phyloP scores from a whole-genome alignment of 2,329 filamentous ascomycete genomes.

The Paracoccidioides lutzii region DNA sequence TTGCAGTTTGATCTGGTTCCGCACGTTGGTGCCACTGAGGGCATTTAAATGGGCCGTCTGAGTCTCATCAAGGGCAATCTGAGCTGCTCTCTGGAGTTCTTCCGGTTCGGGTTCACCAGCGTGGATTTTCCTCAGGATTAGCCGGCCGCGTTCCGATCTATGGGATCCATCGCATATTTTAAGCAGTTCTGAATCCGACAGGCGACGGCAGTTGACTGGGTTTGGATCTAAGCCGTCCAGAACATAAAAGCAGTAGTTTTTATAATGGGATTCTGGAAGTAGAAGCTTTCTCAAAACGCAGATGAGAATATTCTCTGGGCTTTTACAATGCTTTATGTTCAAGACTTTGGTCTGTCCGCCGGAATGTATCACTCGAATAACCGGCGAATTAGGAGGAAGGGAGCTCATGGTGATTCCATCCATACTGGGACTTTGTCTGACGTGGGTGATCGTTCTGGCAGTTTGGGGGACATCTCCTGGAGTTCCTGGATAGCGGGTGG shows the following conservation, averaged over 20 bases:
- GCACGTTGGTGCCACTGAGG: constrained; percentile 50
- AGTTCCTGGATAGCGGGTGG: constrained; percentile 45
- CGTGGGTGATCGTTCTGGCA: constrained; percentile 54
- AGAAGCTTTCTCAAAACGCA: constrained; percentile 79
- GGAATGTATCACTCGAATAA: constrained; percentile 87
- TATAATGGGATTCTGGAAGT: constrained; percentile 76
- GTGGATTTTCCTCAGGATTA: constrained; percentile 88
- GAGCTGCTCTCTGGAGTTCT: constrained; percentile 75
- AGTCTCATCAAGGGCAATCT: constrained; percentile 78
- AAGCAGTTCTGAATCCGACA: constrained; percentile 79
- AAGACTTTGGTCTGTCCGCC: constrained; percentile 86
- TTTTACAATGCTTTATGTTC: constrained; percentile 82
- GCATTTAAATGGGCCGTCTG: constrained; percentile 57
- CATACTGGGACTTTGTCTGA: constrained; percentile 68
- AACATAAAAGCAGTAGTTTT: constrained; percentile 95
- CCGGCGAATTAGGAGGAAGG: constrained; percentile 70
- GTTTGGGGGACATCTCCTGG: constrained; percentile 51
- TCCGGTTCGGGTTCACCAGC: constrained; percentile 77
- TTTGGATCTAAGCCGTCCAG: constrained; percentile 75
- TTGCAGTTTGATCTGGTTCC: constrained; percentile 76
- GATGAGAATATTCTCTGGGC: constrained; percentile 82
- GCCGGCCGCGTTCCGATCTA: constrained; percentile 72
- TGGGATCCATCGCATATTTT: constrained; percentile 78
- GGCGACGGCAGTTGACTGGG: constrained; percentile 63
- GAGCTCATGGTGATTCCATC: constrained; percentile 78